Evolutionary conservation across 73 alveolate genomes (phyloP), one percentile per base, ranked within the genome.

Genomic region (Paramecium pentaurelia): DNA sequence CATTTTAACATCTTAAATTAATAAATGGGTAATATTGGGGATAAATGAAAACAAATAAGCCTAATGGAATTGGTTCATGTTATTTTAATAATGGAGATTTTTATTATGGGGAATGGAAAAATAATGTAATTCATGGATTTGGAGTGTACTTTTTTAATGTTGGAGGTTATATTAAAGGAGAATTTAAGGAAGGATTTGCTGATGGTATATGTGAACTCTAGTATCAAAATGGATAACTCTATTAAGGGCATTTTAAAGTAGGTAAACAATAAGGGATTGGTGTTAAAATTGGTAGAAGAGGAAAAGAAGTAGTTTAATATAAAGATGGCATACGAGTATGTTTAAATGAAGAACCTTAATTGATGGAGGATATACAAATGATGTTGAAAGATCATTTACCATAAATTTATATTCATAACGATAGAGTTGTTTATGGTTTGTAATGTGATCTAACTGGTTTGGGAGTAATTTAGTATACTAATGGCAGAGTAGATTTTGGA

Each of bases 21-120:
- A 9, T 42, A 14, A 22, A 44, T 22, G 71, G 71, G 1, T 18
- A 40, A 8, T 77, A 77, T 32, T 44, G 49, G 40, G 89, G 89
- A 30, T 77, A 77, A 22, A 3, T 42, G 1, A 36, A 30, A 42
- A 5, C 16, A 14, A 18, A 32, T 18, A 77, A 77, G 16, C 71
- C 89, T 44, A 22, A 77, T 38, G 89, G 89, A 4, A 59, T 77
- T 34, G 89, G 89, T 16, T 77, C 89, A 6, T 77, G 89, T 44
- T 12, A 27, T 14, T 77, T 77, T 44, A 42, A 36, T 34, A 77
- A 44, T 36, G 89, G 89, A 40, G 71, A 34, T 14, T 77, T 77
- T 45, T 77, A 77, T 42, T 77, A 77, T 37, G 89, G 89, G 37
- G 89, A 77, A 77, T 77, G 89, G 89, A 77, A 42, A 36, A 77